Percentiles rank a stretch among this genome's conserved stretches.
phyloP scores from a whole-genome alignment of 192 early-diverging fungal genomes.

The Radiomyces spectabilis region DNA sequence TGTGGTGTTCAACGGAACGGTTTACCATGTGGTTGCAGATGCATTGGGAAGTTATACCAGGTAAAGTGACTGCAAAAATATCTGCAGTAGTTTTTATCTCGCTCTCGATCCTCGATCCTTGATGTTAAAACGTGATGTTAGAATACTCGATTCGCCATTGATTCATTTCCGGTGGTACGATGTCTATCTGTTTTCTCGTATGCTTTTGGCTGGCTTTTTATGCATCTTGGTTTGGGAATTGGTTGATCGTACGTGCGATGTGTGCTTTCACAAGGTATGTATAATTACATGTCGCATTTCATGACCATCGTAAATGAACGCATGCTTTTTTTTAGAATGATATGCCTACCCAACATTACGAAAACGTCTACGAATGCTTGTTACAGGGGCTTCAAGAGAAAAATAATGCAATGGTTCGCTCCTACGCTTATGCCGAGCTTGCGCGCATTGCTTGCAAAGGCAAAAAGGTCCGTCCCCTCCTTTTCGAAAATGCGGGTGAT shows the following conservation, averaged over 20 bases:
- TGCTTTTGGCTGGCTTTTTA: slow-evolving; percentile 9
- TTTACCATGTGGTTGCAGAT: slow-evolving; percentile 4
- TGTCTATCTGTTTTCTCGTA: slow-evolving; percentile 10
- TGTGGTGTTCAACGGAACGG: slow-evolving; percentile 1
- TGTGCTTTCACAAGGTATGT: slow-evolving; percentile 1
- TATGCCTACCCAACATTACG: too few species aligned
- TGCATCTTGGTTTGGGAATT: slow-evolving; percentile 7
- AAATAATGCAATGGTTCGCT: neutral
- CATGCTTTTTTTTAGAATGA: neutral
- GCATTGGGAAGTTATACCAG: slow-evolving; percentile 1
- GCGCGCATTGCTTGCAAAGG: neutral
- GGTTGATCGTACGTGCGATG: slow-evolving; percentile 11
- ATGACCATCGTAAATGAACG: neutral
- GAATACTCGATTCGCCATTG: slow-evolving; percentile 19
- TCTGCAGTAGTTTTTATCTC: neutral
- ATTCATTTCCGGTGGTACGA: slow-evolving; percentile 26
- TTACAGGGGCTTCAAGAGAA: too few species aligned
- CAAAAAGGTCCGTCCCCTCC: neutral
- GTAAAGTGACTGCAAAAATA: neutral
- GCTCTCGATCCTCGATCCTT: too few species aligned
- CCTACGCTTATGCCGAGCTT: neutral
- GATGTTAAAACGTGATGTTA: too few species aligned
- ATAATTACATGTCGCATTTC: neutral
- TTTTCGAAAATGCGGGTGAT: neutral
- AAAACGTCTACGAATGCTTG: too few species aligned